phyloP scores from a whole-genome alignment of 257 asterid species.

The Avicennia marina region DNA sequence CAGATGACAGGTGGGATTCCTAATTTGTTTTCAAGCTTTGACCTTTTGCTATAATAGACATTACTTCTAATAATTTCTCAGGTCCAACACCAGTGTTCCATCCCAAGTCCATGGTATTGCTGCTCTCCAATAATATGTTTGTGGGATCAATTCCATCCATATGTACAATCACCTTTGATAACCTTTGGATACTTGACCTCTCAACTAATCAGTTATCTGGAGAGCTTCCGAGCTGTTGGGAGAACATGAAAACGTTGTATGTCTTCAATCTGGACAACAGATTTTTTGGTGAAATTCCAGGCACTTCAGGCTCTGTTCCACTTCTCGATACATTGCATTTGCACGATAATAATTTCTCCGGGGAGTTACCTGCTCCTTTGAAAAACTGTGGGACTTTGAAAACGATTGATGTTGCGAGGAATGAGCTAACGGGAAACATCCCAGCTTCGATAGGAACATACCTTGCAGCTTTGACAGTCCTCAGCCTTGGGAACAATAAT shows the following conservation, averaged over 20 bases:
- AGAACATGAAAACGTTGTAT: not conserved
- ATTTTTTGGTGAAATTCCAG: slow-evolving; percentile 22
- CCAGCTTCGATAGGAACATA: slow-evolving; percentile 13
- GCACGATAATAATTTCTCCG: slow-evolving; percentile 13
- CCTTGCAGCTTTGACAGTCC: not conserved
- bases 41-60: not conserved
- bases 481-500: slow-evolving; percentile 5
- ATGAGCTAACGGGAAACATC: slow-evolving; percentile 15
- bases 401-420: slow-evolving; percentile 14
- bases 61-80: slow-evolving; percentile 23
- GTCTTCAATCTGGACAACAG: slow-evolving; percentile 15
- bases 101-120: not conserved
- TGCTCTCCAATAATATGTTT: slow-evolving; percentile 20
- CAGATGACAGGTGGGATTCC: slow-evolving; percentile 25
- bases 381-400: not conserved
- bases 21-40: not conserved
- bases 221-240: slow-evolving; percentile 26
- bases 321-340: not conserved
- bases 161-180: not conserved
- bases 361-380: slow-evolving; percentile 14
- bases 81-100: slow-evolving; percentile 1
- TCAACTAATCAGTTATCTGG: slow-evolving; percentile 16
- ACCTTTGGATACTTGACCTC: not conserved
- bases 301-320: not conserved
- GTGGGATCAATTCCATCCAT: slow-evolving; percentile 15